These are phyloP conservation scores for Aspergillus sp. DNA, from an alignment of 2,329 filamentous ascomycete species.

Conservation along the genomic window DNA sequence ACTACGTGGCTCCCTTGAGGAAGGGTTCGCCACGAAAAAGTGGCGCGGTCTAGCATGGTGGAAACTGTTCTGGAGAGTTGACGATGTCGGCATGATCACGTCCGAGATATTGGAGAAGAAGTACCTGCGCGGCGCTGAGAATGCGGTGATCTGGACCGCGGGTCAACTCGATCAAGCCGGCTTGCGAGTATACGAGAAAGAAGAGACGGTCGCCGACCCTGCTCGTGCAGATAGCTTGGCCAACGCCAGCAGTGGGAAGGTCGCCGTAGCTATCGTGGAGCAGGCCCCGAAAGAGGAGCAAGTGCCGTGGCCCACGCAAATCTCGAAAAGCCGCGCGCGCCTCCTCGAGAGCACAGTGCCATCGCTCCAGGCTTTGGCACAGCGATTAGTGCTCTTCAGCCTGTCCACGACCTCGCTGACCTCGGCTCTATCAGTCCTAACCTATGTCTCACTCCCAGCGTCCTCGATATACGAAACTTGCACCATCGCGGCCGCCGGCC, in stretches of 20 bases:
- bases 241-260: background rate
- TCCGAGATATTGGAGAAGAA: constrained; percentile 75
- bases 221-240: constrained; percentile 43
- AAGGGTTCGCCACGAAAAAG: constrained; percentile 73
- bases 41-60: constrained; percentile 90
- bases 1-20: constrained; percentile 76
- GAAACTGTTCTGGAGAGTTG: constrained; percentile 93
- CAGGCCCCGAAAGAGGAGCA: constrained; percentile 9
- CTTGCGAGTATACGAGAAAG: constrained; percentile 50
- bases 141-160: constrained; percentile 78
- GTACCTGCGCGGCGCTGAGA: constrained; percentile 80
- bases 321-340: constrained; percentile 70
- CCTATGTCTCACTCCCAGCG: constrained; percentile 58
- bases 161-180: constrained; percentile 74
- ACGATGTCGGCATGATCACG: constrained; percentile 85
- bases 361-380: constrained; percentile 72
- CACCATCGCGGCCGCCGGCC: constrained; percentile 62
- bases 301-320: constrained; percentile 72
- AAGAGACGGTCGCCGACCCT: constrained; percentile 15
- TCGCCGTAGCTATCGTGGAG: constrained; percentile 3
- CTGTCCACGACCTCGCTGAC: constrained; percentile 71
- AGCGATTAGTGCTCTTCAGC: constrained; percentile 75
- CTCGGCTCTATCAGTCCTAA: constrained; percentile 58
- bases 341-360: constrained; percentile 70
- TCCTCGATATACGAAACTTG: constrained; percentile 62